A percentile compares a stretch with the other conserved stretches of the same genome.
Evolutionary conservation across 495 filamentous ascomycete species (phyloP).

Genomic region (Aspergillus coremiiformis): DNA sequence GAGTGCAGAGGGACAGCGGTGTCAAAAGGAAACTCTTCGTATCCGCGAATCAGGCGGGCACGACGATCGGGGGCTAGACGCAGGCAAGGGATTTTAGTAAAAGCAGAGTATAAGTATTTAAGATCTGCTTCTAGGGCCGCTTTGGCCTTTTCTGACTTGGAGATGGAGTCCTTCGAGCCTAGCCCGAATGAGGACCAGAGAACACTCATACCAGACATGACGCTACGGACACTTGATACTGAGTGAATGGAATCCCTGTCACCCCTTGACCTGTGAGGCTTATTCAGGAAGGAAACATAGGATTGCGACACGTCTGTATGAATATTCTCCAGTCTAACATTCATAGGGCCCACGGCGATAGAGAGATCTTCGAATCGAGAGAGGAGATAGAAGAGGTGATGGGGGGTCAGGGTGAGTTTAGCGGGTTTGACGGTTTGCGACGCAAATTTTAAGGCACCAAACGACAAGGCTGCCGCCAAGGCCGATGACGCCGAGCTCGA

Average conservation of each 20-base stretch:
- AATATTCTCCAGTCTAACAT: conserved; percentile 87
- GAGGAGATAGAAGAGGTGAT: conserved; percentile 93
- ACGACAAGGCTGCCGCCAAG: conserved; percentile 76
- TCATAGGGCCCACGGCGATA: conserved; percentile 90
- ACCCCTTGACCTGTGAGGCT: conserved; percentile 62
- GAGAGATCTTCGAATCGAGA: conserved; percentile 89
- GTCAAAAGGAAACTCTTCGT: conserved; percentile 97
- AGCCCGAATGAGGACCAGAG: conserved; percentile 86
- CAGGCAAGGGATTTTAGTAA: conserved; percentile 94
- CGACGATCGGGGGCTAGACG: conserved; percentile 83
- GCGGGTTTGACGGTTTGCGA: conserved; percentile 79
- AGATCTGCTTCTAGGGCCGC: conserved; percentile 75
- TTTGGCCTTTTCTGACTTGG: conserved; percentile 81
- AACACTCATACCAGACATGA: conserved; percentile 90
- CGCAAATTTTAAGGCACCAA: conserved; percentile 74
- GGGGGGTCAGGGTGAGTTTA: conserved; percentile 89
- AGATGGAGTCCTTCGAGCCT: conserved; percentile 61
- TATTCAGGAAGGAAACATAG: conserved; percentile 91
- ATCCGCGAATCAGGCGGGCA: conserved; percentile 79
- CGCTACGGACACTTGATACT: conserved; percentile 91
- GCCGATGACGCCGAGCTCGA: conserved; percentile 54
- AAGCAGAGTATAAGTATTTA: conserved; percentile 94
- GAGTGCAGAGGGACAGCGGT: conserved; percentile 90
- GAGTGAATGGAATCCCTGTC: conserved; percentile 90
- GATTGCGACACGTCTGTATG: conserved; percentile 78